phyloP scores from a whole-genome alignment of 257 asterid species.

The Solanum habrochaites region DNA sequence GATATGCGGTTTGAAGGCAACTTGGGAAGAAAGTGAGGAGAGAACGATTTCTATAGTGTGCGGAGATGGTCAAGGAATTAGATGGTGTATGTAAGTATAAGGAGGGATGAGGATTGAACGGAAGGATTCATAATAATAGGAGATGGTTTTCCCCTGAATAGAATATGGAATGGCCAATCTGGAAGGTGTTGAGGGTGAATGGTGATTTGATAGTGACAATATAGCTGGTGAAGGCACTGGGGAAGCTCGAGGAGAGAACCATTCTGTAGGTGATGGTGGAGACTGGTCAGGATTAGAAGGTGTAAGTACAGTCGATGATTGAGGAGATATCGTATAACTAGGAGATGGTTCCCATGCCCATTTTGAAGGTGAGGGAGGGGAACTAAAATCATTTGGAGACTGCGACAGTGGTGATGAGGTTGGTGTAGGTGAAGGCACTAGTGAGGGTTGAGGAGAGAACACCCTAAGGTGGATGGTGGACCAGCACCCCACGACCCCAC shows the following conservation, averaged over 20 bases:
- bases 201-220: not conserved
- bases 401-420: not conserved
- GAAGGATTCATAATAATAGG: too few species aligned
- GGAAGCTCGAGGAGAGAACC: not conserved
- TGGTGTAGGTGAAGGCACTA: not conserved
- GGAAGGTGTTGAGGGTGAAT: not conserved
- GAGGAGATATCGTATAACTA: not conserved
- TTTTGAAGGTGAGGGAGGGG: not conserved
- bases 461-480: not conserved
- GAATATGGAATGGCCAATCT: not conserved
- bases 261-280: not conserved
- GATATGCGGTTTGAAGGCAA: not conserved
- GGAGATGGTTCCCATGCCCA: not conserved
- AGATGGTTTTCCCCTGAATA: not conserved
- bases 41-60: too few species aligned
- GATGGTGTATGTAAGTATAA: too few species aligned
- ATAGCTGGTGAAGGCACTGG: not conserved
- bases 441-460: not conserved
- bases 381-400: not conserved
- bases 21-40: too few species aligned
- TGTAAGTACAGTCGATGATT: not conserved
- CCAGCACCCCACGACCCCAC: too few species aligned
- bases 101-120: too few species aligned
- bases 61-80: too few species aligned
- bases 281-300: not conserved